A percentile compares a stretch with the other conserved stretches of the same genome.
Conservation (phyloP, 164 flowering plant species). For the Macadamia integrifolia region DNA sequence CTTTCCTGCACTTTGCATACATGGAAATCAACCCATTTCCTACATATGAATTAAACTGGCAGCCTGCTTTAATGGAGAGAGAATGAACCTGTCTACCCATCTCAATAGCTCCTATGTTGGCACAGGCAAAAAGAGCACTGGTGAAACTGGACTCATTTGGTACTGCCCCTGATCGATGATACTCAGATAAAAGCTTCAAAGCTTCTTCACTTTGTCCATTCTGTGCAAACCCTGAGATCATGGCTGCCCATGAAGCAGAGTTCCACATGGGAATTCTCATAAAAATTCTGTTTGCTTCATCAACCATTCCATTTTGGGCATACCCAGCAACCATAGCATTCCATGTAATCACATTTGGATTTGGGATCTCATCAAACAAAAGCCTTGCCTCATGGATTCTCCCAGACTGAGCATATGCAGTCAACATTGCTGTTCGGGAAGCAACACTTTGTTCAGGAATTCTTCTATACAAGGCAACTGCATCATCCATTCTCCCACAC, state of each 20-base stretch:
- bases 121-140: not conserved
- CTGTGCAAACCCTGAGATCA: conserved; percentile 1
- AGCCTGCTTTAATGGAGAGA: not conserved
- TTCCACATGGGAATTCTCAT: not conserved
- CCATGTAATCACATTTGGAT: conserved; percentile 6
- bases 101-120: not conserved
- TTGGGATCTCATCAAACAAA: conserved; percentile 13
- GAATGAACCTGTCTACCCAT: not conserved
- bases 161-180: not conserved
- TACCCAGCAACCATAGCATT: conserved; percentile 17
- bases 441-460: conserved; percentile 12
- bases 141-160: not conserved
- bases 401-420: conserved; percentile 22
- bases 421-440: conserved; percentile 14
- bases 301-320: conserved; percentile 24
- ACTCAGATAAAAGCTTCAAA: not conserved
- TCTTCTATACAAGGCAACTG: conserved; percentile 16
- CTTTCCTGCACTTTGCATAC: not conserved
- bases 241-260: conserved; percentile 1
- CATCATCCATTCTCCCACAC: conserved; percentile 24
- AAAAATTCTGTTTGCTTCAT: conserved; percentile 22
- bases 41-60: not conserved
- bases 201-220: not conserved
- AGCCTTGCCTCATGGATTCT: conserved; percentile 15
- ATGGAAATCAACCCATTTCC: not conserved